Evolutionary conservation across 495 filamentous ascomycete species (phyloP).

Genomic region (Recurvomyces mirabilis): DNA sequence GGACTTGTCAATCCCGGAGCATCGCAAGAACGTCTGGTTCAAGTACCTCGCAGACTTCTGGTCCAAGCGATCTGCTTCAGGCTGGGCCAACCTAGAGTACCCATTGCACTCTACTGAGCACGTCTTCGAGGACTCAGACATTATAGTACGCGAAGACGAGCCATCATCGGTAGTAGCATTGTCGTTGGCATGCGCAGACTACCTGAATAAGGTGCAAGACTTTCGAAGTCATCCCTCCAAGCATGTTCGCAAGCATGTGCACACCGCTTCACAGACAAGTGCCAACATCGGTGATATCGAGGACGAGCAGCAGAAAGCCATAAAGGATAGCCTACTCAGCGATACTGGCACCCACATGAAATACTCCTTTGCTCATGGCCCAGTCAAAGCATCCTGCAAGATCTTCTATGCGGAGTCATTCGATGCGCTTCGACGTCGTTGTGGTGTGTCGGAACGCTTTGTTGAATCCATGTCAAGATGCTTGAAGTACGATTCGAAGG

Average conservation of each 20-base stretch:
- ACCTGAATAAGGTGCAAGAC: slow-evolving; percentile 61
- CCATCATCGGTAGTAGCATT: slow-evolving; percentile 93
- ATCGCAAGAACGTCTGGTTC: slow-evolving; percentile 83
- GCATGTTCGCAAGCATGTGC: slow-evolving; percentile 6
- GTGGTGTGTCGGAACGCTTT: slow-evolving; percentile 84
- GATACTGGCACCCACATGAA: slow-evolving; percentile 82
- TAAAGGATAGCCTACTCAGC: slow-evolving; percentile 49
- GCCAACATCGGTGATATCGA: slow-evolving; percentile 1
- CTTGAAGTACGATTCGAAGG: slow-evolving; percentile 96
- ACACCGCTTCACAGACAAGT: slow-evolving; percentile 3
- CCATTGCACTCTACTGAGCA: slow-evolving; percentile 81
- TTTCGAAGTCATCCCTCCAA: slow-evolving; percentile 45
- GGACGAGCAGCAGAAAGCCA: slow-evolving; percentile 26
- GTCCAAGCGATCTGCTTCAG: slow-evolving; percentile 93
- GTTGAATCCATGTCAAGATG: slow-evolving; percentile 91
- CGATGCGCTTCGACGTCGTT: slow-evolving; percentile 84
- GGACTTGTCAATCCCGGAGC: slow-evolving; percentile 70
- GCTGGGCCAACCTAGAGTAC: slow-evolving; percentile 91
- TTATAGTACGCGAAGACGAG: slow-evolving; percentile 94
- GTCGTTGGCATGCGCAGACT: slow-evolving; percentile 74
- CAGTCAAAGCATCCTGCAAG: slow-evolving; percentile 91
- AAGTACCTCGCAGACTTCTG: slow-evolving; percentile 95
- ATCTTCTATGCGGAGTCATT: slow-evolving; percentile 98
- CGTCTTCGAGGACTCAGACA: slow-evolving; percentile 93
- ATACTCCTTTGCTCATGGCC: slow-evolving; percentile 84